These are phyloP conservation scores for Pichia sorboxylosa DNA, from an alignment of 1,139 yeast genomes.

Conservation along the genomic window DNA sequence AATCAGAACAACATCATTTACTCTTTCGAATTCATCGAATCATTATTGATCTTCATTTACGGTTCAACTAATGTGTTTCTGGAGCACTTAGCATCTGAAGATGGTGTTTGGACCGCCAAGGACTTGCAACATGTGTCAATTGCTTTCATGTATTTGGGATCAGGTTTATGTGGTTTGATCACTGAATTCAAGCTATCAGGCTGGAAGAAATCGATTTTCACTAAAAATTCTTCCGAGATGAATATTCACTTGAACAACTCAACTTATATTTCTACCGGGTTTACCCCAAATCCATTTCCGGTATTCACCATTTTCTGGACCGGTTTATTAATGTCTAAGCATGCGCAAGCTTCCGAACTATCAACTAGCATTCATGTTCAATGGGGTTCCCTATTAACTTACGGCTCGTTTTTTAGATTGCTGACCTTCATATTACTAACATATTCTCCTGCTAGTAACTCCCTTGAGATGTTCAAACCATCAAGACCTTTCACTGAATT, in stretches of 20 bases:
- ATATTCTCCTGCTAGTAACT: conserved; percentile 33
- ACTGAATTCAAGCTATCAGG: conserved; percentile 47
- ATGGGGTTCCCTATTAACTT: conserved; percentile 79
- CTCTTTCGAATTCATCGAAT: conserved; percentile 81
- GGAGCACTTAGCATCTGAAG: conserved; percentile 71
- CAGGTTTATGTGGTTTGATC: conserved; percentile 83
- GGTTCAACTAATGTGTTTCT: conserved; percentile 81
- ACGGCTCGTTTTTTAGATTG: conserved; percentile 68
- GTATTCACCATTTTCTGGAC: conserved; percentile 91
- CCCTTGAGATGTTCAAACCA: conserved; percentile 26
- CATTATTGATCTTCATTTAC: conserved; percentile 67
- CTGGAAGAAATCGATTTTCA: conserved; percentile 36
- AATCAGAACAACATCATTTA: conserved; percentile 24
- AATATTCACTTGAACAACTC: conserved; percentile 4
- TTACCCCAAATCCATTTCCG: conserved; percentile 87
- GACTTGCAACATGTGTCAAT: conserved; percentile 92
- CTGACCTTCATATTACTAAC: conserved; percentile 52
- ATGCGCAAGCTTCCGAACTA: conserved; percentile 67
- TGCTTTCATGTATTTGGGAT: conserved; percentile 88
- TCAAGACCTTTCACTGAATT: conserved; percentile 78
- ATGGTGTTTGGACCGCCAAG: conserved; percentile 80
- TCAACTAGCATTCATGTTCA: conserved; percentile 76
- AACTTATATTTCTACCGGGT: conserved; percentile 70
- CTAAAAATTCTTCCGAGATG: conserved; percentile 9
- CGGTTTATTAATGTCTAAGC: conserved; percentile 92